Percentiles rank a stretch among this genome's conserved stretches.
Evolutionary conservation across 768 basidiomycete genomes (phyloP).

Genomic region (Collybia sordida): DNA sequence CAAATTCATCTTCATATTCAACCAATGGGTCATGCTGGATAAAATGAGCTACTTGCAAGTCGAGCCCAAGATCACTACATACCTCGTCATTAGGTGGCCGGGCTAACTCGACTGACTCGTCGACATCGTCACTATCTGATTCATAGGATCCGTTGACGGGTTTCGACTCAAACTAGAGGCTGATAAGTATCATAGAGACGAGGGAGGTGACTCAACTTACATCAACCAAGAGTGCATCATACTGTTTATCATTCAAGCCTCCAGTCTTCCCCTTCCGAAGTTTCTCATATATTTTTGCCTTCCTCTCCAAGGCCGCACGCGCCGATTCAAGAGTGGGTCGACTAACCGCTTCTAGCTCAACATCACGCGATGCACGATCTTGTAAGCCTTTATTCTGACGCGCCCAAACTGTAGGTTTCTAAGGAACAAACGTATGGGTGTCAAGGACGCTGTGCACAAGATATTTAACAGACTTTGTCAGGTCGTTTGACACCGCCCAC

Average conservation of each 20-base stretch:
- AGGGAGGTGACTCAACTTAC: conserved; percentile 41
- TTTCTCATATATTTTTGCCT: conserved; percentile 81
- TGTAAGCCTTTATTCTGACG: conserved; percentile 75
- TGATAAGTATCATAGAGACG: not conserved
- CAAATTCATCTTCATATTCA: conserved; percentile 88
- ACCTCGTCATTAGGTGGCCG: conserved; percentile 42
- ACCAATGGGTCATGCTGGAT: conserved; percentile 71
- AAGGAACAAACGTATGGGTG: not conserved
- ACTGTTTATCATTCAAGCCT: conserved; percentile 74
- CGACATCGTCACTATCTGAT: conserved; percentile 74
- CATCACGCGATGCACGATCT: conserved; percentile 61
- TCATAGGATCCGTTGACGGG: conserved; percentile 48
- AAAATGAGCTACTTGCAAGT: not conserved
- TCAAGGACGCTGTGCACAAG: not conserved
- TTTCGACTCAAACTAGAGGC: conserved; percentile 65
- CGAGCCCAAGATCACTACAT: conserved; percentile 7
- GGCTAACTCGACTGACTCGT: conserved; percentile 73
- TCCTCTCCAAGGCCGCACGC: conserved; percentile 69
- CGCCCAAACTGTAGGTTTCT: conserved; percentile 82
- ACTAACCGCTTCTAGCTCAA: conserved; percentile 68
- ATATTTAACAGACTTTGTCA: conserved; percentile 56
- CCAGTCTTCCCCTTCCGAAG: conserved; percentile 75
- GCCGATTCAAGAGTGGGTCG: conserved; percentile 72
- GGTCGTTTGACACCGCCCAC: conserved; percentile 64
- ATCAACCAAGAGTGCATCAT: conserved; percentile 71